phyloP scores from a whole-genome alignment of 805 yeast species.

The Hanseniaspora lindneri region DNA sequence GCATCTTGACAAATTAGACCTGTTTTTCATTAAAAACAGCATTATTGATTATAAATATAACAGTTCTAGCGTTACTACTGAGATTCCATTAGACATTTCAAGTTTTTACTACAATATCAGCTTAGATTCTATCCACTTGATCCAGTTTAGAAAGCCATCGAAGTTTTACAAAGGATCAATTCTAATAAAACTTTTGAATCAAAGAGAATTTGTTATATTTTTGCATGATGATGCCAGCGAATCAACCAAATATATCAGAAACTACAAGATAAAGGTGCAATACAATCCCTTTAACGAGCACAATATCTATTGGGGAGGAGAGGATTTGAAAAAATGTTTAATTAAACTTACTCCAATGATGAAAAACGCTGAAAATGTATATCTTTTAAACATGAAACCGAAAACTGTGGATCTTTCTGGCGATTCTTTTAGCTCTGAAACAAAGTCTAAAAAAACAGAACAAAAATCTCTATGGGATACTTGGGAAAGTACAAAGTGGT shows the following conservation, averaged over 20 bases:
- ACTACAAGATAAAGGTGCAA: slow-evolving; percentile 40
- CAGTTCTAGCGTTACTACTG: not conserved
- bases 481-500: slow-evolving; percentile 46
- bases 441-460: not conserved
- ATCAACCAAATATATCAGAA: slow-evolving; percentile 54
- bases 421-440: not conserved
- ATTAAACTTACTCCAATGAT: slow-evolving; percentile 22
- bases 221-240: slow-evolving; percentile 85
- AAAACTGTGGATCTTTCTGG: not conserved
- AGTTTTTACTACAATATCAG: slow-evolving; percentile 3
- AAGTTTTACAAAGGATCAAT: slow-evolving; percentile 85
- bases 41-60: slow-evolving; percentile 35
- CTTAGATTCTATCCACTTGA: slow-evolving; percentile 42
- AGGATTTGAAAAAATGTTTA: slow-evolving; percentile 51
- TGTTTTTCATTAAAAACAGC: slow-evolving; percentile 38
- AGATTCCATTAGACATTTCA: not conserved
- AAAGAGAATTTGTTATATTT: slow-evolving; percentile 68
- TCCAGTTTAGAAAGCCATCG: slow-evolving; percentile 75
- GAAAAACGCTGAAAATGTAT: slow-evolving; percentile 11
- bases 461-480: not conserved
- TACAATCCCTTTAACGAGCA: slow-evolving; percentile 61
- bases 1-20: slow-evolving; percentile 33
- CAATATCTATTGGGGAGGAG: slow-evolving; percentile 83
- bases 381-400: slow-evolving; percentile 8
- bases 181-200: slow-evolving; percentile 55